These are phyloP conservation scores for Mycena alexandri DNA, from an alignment of 768 basidiomycete genomes.

Conservation along the genomic window DNA sequence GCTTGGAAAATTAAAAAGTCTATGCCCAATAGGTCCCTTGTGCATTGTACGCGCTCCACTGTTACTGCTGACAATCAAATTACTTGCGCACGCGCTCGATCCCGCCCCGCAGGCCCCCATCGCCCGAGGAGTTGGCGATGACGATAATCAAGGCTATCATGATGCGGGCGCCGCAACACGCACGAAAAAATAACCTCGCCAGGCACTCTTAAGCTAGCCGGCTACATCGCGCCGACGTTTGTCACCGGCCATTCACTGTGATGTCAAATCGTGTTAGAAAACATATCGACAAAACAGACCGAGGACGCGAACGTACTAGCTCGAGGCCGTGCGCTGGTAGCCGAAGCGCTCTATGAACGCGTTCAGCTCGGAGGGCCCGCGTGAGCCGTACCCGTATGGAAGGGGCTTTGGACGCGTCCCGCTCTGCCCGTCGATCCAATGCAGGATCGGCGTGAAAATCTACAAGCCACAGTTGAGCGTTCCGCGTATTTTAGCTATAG, in stretches of 20 bases:
- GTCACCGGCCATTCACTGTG: constrained; percentile 34
- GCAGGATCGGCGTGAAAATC: constrained; percentile 96
- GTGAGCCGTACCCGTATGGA: constrained; percentile 91
- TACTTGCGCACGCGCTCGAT: constrained; percentile 16
- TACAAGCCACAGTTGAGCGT: constrained; percentile 44
- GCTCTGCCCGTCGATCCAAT: constrained; percentile 91
- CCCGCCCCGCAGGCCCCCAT: constrained; percentile 15
- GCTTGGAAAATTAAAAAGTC: constrained; percentile 6
- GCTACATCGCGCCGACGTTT: constrained; percentile 21
- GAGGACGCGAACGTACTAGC: constrained; percentile 77
- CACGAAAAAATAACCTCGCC: neutral
- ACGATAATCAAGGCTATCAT: neutral
- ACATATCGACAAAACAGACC: neutral
- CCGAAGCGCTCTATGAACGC: constrained; percentile 81
- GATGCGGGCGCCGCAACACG: neutral
- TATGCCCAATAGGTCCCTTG: too few relatives aligned
- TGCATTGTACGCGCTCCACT: neutral
- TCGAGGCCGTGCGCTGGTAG: constrained; percentile 72
- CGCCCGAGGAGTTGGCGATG: constrained; percentile 20
- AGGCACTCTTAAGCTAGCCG: neutral
- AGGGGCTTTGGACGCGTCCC: constrained; percentile 79
- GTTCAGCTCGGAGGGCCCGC: constrained; percentile 89
- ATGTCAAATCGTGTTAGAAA: neutral
- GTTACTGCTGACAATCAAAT: neutral
- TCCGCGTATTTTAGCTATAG: neutral